Base-by-base conservation (phyloP, 495 filamentous ascomycete species). In the Aspergillus nidulans region DNA sequence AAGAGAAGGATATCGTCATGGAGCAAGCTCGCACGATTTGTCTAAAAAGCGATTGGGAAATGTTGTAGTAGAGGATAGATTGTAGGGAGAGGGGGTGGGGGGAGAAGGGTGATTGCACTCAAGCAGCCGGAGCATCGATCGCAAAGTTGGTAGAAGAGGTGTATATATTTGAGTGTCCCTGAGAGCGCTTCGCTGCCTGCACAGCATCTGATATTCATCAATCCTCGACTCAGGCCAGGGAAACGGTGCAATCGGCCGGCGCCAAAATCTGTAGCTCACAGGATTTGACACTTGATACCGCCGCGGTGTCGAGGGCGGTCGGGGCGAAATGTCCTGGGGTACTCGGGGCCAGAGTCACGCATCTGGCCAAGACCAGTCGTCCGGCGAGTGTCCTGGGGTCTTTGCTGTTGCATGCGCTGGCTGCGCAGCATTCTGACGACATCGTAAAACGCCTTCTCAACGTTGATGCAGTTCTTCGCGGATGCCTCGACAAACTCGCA, bases 401-500 rank as follows among this genome's bases (percentile, higher is more conserved):
- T 64, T 40, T 72, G 70, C 48, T 69, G 64, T 47, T 79, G 75
- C 69, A 90, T 85, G 59, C 88, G 82, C 69, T 96, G 92, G 56
- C 85, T 81, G 55, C 92, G 85, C 52, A 97, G 75, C 63, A 91
- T 87, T 53, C 95, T 81, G 20, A 98, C 94, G 12, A 98, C 95
- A 62, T 98, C 94, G 72, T 96, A 97, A 67, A 98, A 98, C 2
- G 94, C 95, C 77, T 92, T 96, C 67, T 98, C 94, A 23, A 98
- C 94, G 64, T 98, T 97, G 76, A 97, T 90, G 77, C 94, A 97
- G 65, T 96, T 96, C 77, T 97, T 97, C n/a, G 94, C 94, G 13
- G 92, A 97, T 5, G 94, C 94, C 70, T 97, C 94, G 53, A 97
- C 92, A 63, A 97, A 98, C 56, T 97, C 94, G 71, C 94, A 98